These are phyloP conservation scores for Phialophora macrospora DNA, from an alignment of 2,329 filamentous ascomycete genomes.

Conservation along the genomic window DNA sequence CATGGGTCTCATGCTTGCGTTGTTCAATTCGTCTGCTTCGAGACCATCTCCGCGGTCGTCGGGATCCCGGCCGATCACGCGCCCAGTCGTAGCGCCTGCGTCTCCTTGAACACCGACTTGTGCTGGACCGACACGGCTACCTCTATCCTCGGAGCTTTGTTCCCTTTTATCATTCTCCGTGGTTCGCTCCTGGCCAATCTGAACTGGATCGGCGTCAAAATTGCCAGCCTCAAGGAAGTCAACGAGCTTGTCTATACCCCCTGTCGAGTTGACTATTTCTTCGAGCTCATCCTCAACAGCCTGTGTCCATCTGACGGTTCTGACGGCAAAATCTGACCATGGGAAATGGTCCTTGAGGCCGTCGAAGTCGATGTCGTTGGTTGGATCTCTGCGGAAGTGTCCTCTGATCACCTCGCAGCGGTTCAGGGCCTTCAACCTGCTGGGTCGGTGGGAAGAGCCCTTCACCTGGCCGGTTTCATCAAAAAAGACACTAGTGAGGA, in stretches of 20 bases:
- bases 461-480: conserved; percentile 33
- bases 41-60: background rate
- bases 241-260: conserved; percentile 28
- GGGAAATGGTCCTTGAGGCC: conserved; percentile 53
- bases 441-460: background rate
- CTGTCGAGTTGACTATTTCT: conserved; percentile 17
- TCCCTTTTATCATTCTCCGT: background rate
- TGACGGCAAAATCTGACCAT: conserved; percentile 56
- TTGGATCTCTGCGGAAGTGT: conserved; percentile 43
- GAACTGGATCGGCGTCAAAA: conserved; percentile 10
- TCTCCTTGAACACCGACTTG: too few species aligned
- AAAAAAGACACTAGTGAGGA: conserved; percentile 52
- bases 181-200: background rate
- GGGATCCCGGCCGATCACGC: background rate
- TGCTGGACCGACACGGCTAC: background rate
- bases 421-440: conserved; percentile 3
- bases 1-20: background rate
- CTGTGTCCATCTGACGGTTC: conserved; percentile 52
- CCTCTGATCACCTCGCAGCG: conserved; percentile 18
- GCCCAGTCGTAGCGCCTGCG: too few species aligned
- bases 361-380: conserved; percentile 50
- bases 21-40: background rate
- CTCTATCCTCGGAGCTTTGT: background rate
- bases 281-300: conserved; percentile 28
- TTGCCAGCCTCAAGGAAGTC: conserved; percentile 16